Conservation (phyloP, 1,139 yeast species). For the Hanseniaspora uvarum region DNA sequence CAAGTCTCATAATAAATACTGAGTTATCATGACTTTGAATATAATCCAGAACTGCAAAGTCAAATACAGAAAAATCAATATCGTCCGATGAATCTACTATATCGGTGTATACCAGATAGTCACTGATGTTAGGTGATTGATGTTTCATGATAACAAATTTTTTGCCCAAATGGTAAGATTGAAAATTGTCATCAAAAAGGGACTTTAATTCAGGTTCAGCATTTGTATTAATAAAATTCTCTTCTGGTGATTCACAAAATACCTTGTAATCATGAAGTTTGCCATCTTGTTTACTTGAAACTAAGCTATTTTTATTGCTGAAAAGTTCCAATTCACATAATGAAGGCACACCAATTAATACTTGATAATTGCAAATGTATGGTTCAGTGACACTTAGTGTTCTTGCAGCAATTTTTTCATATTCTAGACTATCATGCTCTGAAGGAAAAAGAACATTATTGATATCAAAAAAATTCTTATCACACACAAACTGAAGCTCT, state of each 20-base stretch:
- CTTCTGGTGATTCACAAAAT: not conserved
- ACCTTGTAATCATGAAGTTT: not conserved
- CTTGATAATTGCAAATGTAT: slow-evolving; percentile 61
- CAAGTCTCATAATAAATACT: not conserved
- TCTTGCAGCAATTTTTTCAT: slow-evolving; percentile 23
- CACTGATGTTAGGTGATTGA: not conserved
- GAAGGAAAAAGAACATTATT: not conserved
- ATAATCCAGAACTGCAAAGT: not conserved
- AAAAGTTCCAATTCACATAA: slow-evolving; percentile 38
- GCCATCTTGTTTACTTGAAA: not conserved
- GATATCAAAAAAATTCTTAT: slow-evolving; percentile 28
- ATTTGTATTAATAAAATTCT: not conserved
- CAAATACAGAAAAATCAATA: not conserved
- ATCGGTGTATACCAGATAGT: slow-evolving; percentile 2
- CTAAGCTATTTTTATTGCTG: slow-evolving; percentile 19
- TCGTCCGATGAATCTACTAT: not conserved
- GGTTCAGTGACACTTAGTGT: slow-evolving; percentile 49
- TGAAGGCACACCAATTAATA: slow-evolving; percentile 48
- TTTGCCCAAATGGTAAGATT: not conserved
- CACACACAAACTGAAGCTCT: slow-evolving; percentile 62
- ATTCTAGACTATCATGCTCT: not conserved
- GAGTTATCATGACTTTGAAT: not conserved
- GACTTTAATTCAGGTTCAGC: too few species aligned
- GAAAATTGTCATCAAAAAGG: not conserved
- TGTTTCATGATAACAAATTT: slow-evolving; percentile 9